A percentile compares a stretch with the other conserved stretches of the same genome.
Conservation (phyloP, 108 stramenopile species). For the Parmales sp. region DNA sequence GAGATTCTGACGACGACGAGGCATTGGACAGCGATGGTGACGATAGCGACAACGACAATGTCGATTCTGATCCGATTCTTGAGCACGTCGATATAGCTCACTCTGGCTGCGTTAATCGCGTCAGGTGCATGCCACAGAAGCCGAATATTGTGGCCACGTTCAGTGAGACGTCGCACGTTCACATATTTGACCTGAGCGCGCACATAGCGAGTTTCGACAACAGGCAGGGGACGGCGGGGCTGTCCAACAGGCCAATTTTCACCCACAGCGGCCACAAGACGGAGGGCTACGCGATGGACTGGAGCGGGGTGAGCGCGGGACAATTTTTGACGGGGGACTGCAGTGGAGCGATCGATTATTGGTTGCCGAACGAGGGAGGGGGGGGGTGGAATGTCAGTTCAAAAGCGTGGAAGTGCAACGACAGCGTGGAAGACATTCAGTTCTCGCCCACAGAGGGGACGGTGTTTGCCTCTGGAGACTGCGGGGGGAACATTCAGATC, state of each 20-base stretch:
- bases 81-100: slow-evolving; percentile 68
- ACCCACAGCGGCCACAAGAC: slow-evolving; percentile 56
- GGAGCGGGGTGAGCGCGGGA: slow-evolving; percentile 62
- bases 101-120: slow-evolving; percentile 86
- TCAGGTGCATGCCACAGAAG: slow-evolving; percentile 83
- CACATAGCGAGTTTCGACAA: slow-evolving; percentile 40
- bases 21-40: slow-evolving; percentile 18
- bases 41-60: slow-evolving; percentile 58
- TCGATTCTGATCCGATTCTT: slow-evolving; percentile 73
- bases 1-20: slow-evolving; percentile 61
- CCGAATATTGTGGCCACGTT: slow-evolving; percentile 79
- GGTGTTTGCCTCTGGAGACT: slow-evolving; percentile 80
- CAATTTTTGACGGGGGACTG: slow-evolving; percentile 81
- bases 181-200: slow-evolving; percentile 69
- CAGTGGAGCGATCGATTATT: slow-evolving; percentile 69
- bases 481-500: slow-evolving; percentile 64
- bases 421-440: slow-evolving; percentile 86
- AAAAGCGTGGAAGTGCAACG: slow-evolving; percentile 31
- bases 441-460: slow-evolving; percentile 89
- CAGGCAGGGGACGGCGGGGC: background rate
- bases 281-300: slow-evolving; percentile 91
- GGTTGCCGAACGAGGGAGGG: slow-evolving; percentile 34
- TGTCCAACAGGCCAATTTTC: slow-evolving; percentile 44
- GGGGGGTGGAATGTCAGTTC: slow-evolving; percentile 33
- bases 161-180: slow-evolving; percentile 75